phyloP scores from a whole-genome alignment of 2,329 filamentous ascomycete genomes.

The Trichophyton benhamiae region DNA sequence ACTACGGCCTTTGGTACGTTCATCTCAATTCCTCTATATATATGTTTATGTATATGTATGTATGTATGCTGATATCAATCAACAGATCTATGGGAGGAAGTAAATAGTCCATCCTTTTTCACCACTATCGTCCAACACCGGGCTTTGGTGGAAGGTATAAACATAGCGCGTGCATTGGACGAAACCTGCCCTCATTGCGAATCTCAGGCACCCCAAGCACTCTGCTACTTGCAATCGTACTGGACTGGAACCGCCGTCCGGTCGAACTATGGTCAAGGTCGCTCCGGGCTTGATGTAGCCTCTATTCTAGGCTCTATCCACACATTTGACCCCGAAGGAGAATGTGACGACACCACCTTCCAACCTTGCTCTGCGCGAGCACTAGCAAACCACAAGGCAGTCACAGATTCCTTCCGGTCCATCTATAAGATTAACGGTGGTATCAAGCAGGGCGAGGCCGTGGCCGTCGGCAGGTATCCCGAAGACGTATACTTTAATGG shows the following conservation, averaged over 20 bases:
- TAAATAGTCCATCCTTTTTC: slow-evolving; percentile 64
- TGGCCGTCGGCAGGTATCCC: slow-evolving; percentile 54
- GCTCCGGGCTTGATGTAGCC: slow-evolving; percentile 61
- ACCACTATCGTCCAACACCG: slow-evolving; percentile 58
- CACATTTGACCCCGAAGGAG: slow-evolving; percentile 54
- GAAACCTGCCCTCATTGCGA: slow-evolving; percentile 49
- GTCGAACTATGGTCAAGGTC: slow-evolving; percentile 54
- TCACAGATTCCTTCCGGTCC: slow-evolving; percentile 62
- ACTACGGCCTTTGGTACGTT: slow-evolving; percentile 42
- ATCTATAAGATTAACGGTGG: slow-evolving; percentile 60
- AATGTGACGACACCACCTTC: slow-evolving; percentile 58
- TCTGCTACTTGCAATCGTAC: slow-evolving; percentile 62
- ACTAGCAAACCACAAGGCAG: slow-evolving; percentile 62
- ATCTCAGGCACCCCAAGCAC: slow-evolving; percentile 53
- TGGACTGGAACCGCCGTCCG: slow-evolving; percentile 57
- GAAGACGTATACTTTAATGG: slow-evolving; percentile 65
- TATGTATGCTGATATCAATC: neutral
- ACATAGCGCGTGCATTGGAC: slow-evolving; percentile 53
- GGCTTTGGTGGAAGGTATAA: slow-evolving; percentile 45
- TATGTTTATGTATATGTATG: too few relatives aligned
- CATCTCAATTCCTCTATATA: neutral
- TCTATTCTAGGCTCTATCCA: slow-evolving; percentile 55
- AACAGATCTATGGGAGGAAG: slow-evolving; percentile 63
- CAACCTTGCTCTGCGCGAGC: slow-evolving; percentile 59
- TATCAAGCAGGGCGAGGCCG: slow-evolving; percentile 46